These are phyloP conservation scores for Venturia carpophila DNA, from an alignment of 2,329 filamentous ascomycete species.

Conservation along the genomic window DNA sequence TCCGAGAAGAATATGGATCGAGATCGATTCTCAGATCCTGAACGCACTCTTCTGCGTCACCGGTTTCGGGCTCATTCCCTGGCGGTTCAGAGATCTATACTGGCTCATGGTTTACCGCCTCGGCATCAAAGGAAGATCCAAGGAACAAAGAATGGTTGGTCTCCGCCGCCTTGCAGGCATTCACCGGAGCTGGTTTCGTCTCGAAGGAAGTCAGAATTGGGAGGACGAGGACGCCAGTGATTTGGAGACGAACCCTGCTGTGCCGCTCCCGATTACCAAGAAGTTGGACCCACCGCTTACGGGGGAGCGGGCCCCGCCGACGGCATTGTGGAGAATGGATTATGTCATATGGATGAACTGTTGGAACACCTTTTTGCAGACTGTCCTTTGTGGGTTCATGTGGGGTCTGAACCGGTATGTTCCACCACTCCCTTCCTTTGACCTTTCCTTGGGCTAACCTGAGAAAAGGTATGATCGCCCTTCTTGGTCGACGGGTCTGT, in stretches of 20 bases:
- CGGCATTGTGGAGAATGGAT: constrained; percentile 67
- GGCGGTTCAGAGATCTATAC: constrained; percentile 74
- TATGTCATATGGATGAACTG: constrained; percentile 72
- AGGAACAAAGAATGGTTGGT: constrained; percentile 42
- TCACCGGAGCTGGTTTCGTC: constrained; percentile 67
- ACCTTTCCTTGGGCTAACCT: neutral
- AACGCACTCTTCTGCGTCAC: constrained; percentile 83
- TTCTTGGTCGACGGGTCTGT: constrained; percentile 69
- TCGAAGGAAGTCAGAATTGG: constrained; percentile 52
- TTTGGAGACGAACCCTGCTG: constrained; percentile 37
- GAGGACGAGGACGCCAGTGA: constrained; percentile 24
- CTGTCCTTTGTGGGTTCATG: constrained; percentile 69
- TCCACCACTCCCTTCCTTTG: neutral
- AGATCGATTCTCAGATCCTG: constrained; percentile 74
- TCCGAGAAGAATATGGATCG: constrained; percentile 74
- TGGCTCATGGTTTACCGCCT: constrained; percentile 61
- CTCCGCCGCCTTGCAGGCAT: constrained; percentile 65
- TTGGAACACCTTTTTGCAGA: constrained; percentile 71
- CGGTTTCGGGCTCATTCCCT: constrained; percentile 74
- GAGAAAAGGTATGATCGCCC: constrained; percentile 53
- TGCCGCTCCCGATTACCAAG: constrained; percentile 58
- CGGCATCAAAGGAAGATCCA: constrained; percentile 17
- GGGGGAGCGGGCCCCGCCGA: constrained; percentile 59
- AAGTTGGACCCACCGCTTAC: constrained; percentile 64
- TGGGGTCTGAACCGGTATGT: constrained; percentile 60